Evolutionary conservation across 345 rosid genomes (phyloP).

Genomic region (Erodium maritimum): DNA sequence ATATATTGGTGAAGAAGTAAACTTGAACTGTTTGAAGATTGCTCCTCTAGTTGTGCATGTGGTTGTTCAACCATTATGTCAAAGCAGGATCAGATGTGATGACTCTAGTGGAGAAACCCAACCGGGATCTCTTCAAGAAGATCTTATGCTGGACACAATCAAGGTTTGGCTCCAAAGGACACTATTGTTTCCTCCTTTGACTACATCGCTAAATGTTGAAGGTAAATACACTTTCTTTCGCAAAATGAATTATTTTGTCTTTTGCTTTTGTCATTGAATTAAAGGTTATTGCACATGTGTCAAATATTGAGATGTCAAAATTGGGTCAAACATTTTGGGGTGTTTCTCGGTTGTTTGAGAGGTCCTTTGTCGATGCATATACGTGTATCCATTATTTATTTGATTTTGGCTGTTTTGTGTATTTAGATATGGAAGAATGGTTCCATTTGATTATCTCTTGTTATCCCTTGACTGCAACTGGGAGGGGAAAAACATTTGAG

Average conservation of each 20-base stretch:
- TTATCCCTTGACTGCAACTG: slow-evolving; percentile 45
- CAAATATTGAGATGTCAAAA: not conserved
- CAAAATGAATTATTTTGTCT: not conserved
- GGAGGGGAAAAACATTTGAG: slow-evolving; percentile 36
- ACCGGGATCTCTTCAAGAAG: slow-evolving; percentile 18
- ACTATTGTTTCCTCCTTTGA: slow-evolving; percentile 62
- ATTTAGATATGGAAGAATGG: slow-evolving; percentile 76
- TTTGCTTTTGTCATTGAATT: too few relatives aligned
- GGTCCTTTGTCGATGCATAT: not conserved
- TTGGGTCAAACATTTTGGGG: not conserved
- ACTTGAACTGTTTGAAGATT: slow-evolving; percentile 53
- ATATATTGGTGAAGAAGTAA: slow-evolving; percentile 57
- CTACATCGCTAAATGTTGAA: slow-evolving; percentile 42
- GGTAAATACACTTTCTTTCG: slow-evolving; percentile 26
- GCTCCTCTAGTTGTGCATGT: slow-evolving; percentile 49
- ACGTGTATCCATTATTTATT: not conserved
- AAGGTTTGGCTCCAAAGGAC: slow-evolving; percentile 62
- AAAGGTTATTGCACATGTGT: not conserved
- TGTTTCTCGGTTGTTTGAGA: not conserved
- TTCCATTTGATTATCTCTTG: slow-evolving; percentile 67
- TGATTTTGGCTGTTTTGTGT: not conserved
- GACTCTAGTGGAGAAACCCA: slow-evolving; percentile 17
- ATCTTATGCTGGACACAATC: slow-evolving; percentile 32
- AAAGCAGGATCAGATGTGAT: slow-evolving; percentile 18
- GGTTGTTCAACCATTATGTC: slow-evolving; percentile 38